A percentile compares a stretch with the other conserved stretches of the same genome.
Evolutionary conservation across 768 basidiomycete genomes (phyloP).

Genomic region (Imleria badia): DNA sequence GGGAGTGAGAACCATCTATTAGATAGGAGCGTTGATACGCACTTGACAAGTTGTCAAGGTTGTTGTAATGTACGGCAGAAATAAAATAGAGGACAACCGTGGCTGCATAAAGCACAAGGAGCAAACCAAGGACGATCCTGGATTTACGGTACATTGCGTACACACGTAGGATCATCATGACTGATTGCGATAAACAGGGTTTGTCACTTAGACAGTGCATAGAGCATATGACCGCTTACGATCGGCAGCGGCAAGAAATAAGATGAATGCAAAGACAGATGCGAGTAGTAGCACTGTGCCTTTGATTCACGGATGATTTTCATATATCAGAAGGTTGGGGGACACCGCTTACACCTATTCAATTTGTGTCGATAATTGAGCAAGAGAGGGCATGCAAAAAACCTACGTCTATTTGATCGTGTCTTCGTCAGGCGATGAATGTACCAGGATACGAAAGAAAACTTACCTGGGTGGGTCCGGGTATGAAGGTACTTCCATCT

Average conservation of each 20-base stretch:
- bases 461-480: constrained; percentile 14
- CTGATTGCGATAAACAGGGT: background rate
- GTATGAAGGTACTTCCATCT: constrained; percentile 18
- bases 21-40: background rate
- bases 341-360: constrained; percentile 9
- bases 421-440: background rate
- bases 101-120: constrained; percentile 10
- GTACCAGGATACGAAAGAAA: background rate
- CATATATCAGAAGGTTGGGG: background rate
- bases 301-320: background rate
- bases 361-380: background rate
- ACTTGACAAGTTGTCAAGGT: constrained; percentile 8
- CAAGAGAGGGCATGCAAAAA: background rate
- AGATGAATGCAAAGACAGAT: background rate
- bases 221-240: constrained; percentile 4
- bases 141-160: constrained; percentile 19
- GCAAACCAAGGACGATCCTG: constrained; percentile 4
- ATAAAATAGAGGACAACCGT: background rate
- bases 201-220: background rate
- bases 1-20: background rate
- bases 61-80: background rate
- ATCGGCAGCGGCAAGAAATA: constrained; percentile 16
- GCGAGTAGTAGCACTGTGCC: constrained; percentile 1
- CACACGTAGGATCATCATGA: constrained; percentile 21
- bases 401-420: constrained; percentile 15